Conservation (phyloP, 75 land plant species). For the Sequoia sempervirens region DNA sequence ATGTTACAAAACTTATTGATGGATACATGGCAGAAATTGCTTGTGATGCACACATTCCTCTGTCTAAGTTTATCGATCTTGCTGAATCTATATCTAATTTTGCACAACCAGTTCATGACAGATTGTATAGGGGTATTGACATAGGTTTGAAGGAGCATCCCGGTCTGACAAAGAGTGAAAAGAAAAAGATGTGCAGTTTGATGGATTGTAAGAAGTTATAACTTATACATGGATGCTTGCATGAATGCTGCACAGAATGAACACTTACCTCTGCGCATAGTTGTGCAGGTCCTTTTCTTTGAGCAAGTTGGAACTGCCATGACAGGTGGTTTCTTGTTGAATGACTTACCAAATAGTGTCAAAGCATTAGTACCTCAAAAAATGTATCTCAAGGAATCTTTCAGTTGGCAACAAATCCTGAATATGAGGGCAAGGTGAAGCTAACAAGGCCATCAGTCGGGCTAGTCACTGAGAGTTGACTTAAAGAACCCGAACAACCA, state of each 20-base stretch:
- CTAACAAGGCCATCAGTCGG: no score
- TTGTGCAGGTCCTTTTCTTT: constrained; percentile 79
- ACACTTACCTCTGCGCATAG: constrained; percentile 49
- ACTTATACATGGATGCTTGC: constrained; percentile 48
- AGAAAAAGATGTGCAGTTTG: constrained; percentile 52
- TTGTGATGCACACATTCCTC: constrained; percentile 34
- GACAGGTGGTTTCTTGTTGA: constrained; percentile 28
- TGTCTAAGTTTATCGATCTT: constrained; percentile 49
- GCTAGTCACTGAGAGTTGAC: no score
- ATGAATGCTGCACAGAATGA: constrained; percentile 77
- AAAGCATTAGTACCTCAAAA: constrained; percentile 30
- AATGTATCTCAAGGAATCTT: constrained; percentile 30
- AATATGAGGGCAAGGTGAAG: constrained; percentile 16
- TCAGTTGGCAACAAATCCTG: constrained; percentile 32
- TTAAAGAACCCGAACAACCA: no score
- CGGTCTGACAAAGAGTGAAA: constrained; percentile 47
- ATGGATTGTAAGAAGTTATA: constrained; percentile 64
- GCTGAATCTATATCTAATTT: constrained; percentile 42
- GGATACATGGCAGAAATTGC: constrained; percentile 65
- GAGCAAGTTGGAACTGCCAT: constrained; percentile 63
- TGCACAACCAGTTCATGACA: constrained; percentile 52
- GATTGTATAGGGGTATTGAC: constrained; percentile 74
- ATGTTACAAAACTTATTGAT: constrained; percentile 56
- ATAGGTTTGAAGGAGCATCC: constrained; percentile 68
- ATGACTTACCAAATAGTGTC: constrained; percentile 37